A percentile compares a stretch with the other conserved stretches of the same genome.
phyloP scores from a whole-genome alignment of 768 basidiomycete genomes.

The Russula sp. region DNA sequence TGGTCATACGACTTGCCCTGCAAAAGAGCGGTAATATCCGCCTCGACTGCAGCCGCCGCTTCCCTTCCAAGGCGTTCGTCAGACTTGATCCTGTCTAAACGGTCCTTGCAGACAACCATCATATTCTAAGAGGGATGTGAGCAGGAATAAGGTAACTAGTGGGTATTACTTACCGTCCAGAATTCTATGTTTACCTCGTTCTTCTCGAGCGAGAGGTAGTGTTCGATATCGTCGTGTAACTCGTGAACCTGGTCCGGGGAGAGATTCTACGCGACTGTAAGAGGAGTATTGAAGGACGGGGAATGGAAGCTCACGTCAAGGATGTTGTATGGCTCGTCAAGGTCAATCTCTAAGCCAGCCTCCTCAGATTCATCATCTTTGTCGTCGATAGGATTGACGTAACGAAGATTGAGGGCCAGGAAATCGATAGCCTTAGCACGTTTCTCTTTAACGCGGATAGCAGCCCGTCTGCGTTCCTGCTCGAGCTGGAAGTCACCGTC shows the following conservation, averaged over 20 bases:
- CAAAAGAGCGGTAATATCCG: conserved; percentile 75
- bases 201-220: conserved; percentile 83
- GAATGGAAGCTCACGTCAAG: conserved; percentile 65
- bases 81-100: conserved; percentile 66
- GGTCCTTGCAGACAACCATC: conserved; percentile 94
- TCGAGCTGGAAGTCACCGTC: conserved; percentile 97
- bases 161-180: conserved; percentile 70
- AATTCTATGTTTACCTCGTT: conserved; percentile 87
- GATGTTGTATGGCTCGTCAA: conserved; percentile 98
- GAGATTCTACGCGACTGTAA: conserved; percentile 53
- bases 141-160: background rate
- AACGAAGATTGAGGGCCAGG: conserved; percentile 90
- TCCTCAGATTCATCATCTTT: conserved; percentile 73
- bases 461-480: conserved; percentile 84
- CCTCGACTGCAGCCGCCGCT: conserved; percentile 74
- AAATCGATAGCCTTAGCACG: conserved; percentile 99
- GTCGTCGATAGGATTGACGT: conserved; percentile 66
- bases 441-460: conserved; percentile 93
- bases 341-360: conserved; percentile 90
- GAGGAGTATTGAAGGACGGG: background rate
- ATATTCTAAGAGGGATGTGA: conserved; percentile 58
- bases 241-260: conserved; percentile 86
- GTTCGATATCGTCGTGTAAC: conserved; percentile 89
- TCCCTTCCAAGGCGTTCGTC: conserved; percentile 60
- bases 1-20: conserved; percentile 84